Base-by-base conservation (phyloP, 2,329 filamentous ascomycete species). In the Cryphonectria parasitica region DNA sequence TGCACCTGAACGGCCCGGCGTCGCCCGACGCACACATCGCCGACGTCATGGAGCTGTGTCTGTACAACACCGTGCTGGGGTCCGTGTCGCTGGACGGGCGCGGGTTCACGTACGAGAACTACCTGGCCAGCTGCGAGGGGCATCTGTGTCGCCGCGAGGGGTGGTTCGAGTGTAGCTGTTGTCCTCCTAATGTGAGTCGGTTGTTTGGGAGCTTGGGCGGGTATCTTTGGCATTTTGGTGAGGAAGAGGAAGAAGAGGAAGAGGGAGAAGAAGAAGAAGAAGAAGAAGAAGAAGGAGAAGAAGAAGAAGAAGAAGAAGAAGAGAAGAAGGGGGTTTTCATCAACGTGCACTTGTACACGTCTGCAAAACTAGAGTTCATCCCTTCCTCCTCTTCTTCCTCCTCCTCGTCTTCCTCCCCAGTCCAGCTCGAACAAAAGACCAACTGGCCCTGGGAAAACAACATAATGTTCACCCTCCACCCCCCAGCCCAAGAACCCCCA, bases 161-260 rank as follows among this genome's bases (percentile, higher is more conserved):
- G 31, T 90, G 88, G 88, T 90, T 89, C 68, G 84, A 84, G 65
- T 85, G 83, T 52, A 86, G 87, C 7, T 90, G 88, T 73, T 90
- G 88, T 74, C 88, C 88, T 3, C 88, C 88, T 0, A 90, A 90
- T 73, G 79, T 90, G 0, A 83, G 85, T 31, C 80, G 88, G 36
- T 77, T 89, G 1, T 83, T 89, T 64, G 88, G 86, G 0, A 86
- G 83, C 34, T 77, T 90, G 36, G 87, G 87, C 1, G 87, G 87
- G 0, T 89, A 89, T 73, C 75, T 88, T 0, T 89, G 87, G 85
- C 83, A 83, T 31, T 82, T 80, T 49, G 78, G 80, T 0, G 72
- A 49, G 74, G 0, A 65, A 73, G 45, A 49, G 45, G 22, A 10
- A 0, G 45, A 17, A 4, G 41, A n/a, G n/a, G n/a, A n/a, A n/a